These are phyloP conservation scores for Panellus pusillus DNA, from an alignment of 768 basidiomycete genomes.

Conservation along the genomic window DNA sequence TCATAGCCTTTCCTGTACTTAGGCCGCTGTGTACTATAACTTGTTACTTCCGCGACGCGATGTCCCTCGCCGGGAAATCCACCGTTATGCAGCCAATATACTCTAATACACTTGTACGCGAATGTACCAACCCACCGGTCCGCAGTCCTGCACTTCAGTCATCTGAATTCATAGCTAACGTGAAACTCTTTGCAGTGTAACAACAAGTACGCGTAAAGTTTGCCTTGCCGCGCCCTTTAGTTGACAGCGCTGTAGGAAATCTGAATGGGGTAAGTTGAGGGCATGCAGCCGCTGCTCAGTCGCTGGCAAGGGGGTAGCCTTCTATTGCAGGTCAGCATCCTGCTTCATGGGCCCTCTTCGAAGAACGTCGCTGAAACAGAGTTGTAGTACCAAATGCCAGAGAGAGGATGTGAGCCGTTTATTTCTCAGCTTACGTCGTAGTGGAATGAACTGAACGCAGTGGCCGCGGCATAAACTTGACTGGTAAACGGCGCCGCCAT, in stretches of 20 bases:
- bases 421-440: neutral
- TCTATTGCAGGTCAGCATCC: conserved; percentile 20
- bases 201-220: conserved; percentile 7
- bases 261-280: conserved; percentile 18
- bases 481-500: conserved; percentile 2
- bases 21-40: too few relatives aligned
- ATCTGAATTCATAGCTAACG: neutral
- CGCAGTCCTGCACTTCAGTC: neutral
- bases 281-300: conserved; percentile 19
- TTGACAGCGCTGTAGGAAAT: conserved; percentile 1
- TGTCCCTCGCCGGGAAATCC: conserved; percentile 4
- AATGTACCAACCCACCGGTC: conserved; percentile 16
- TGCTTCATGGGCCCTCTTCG: neutral
- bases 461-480: conserved; percentile 21
- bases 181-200: conserved; percentile 9
- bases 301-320: conserved; percentile 18
- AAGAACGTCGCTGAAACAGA: neutral
- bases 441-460: neutral
- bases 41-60: conserved; percentile 8
- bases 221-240: too few relatives aligned
- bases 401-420: conserved; percentile 15
- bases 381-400: conserved; percentile 16
- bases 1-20: neutral
- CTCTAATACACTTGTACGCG: conserved; percentile 11
- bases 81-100: conserved; percentile 13